A percentile compares a stretch with the other conserved stretches of the same genome.
Conservation (phyloP, 192 early-diverging fungal genomes). For the Backusella australiensis region DNA sequence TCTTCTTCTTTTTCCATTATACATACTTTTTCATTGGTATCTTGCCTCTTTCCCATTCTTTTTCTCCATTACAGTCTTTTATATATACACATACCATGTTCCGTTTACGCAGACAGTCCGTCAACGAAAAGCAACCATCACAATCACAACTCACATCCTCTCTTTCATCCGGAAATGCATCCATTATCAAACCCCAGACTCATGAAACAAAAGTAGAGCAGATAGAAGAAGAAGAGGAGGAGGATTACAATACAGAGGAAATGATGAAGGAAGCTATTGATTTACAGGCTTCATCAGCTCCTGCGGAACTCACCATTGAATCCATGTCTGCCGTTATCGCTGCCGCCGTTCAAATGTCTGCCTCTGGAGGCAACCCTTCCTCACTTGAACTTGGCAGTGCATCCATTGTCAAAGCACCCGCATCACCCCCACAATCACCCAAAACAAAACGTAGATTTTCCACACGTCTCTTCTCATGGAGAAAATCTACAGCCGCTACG, state of each 20-base stretch:
- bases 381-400: slow-evolving; percentile 33
- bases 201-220: not conserved
- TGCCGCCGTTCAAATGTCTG: slow-evolving; percentile 34
- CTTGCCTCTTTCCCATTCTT: not conserved
- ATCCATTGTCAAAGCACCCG: slow-evolving; percentile 19
- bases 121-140: not conserved
- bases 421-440: not conserved
- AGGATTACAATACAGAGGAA: not conserved
- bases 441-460: slow-evolving; percentile 6
- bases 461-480: slow-evolving; percentile 12
- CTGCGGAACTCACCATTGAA: slow-evolving; percentile 31
- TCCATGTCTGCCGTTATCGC: slow-evolving; percentile 38
- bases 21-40: not conserved
- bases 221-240: not conserved
- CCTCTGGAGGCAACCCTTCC: slow-evolving; percentile 15
- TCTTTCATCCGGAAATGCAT: slow-evolving; percentile 13
- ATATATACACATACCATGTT: not conserved
- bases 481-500: not conserved
- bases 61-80: not conserved
- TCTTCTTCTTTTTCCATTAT: slow-evolving; percentile 8
- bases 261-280: slow-evolving; percentile 3
- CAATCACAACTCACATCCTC: not conserved
- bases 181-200: not conserved
- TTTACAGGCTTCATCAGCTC: not conserved
- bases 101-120: not conserved